Evolutionary conservation across 352 stramenopile genomes (phyloP), one percentile per base, ranked within the genome.

Genomic region (Phytophthora quininea): DNA sequence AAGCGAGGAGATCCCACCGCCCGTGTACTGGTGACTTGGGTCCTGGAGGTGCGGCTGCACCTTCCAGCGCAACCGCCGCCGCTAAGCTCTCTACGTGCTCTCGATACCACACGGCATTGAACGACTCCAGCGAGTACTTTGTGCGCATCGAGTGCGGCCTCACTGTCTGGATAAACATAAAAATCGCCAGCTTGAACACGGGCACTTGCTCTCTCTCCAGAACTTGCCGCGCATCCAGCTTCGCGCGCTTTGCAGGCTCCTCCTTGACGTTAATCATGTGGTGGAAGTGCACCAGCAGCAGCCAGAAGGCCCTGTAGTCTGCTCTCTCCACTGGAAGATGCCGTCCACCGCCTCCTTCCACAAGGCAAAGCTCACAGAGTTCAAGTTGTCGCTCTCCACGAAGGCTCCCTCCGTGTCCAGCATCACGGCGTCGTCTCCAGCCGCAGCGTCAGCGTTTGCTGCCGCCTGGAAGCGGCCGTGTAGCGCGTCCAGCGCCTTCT

Each of bases 241-340:
- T 67, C 0, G 53, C 49, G 24, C 60, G 67, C 1, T 55, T 15
- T 2, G 57, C 30, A 24, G 52, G 59, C 45, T 74, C 57, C 19
- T 77, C 67, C 42, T 75, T 74, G 2, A 90, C 73, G 0, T 64
- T 67, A 52, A 92, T 88, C 64, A 88, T 83, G 43, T 83, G 82
- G 67, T 93, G 88, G 58, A 93, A 89, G 19, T 88, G 79, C 53
- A 91, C 77, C 12, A 95, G 69, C 43, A 93, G 62, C 64, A 95
- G 66, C 88, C 88, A 95, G 51, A 95, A 93, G 56, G 82, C 82
- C 55, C 86, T 78, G 62, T 90, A 93, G 57, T 95, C 84, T 92
- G 76, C 19, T 93, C 88, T 53, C 86, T 78, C 88, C 88, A 95
- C 60, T 88, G 81, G 57, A 92, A 91, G 43, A 91, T 79, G 31